These are phyloP conservation scores for Epipyxis sp. DNA, from an alignment of 108 stramenopile genomes.

Conservation along the genomic window DNA sequence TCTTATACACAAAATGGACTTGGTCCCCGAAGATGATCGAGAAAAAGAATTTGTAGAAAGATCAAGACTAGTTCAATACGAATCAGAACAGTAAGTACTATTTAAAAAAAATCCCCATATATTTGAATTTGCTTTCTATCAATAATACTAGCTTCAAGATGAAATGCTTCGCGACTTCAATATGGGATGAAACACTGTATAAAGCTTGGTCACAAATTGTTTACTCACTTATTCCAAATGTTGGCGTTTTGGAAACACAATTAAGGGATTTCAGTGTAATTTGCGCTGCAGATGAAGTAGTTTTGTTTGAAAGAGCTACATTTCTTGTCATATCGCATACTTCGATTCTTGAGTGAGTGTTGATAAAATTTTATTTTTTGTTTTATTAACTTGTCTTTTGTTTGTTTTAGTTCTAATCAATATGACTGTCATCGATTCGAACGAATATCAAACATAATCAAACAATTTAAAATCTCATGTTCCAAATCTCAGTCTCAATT, in stretches of 20 bases:
- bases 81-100: background rate
- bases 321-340: constrained; percentile 94
- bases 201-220: constrained; percentile 95
- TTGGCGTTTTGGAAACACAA: constrained; percentile 81
- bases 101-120: too few relatives aligned
- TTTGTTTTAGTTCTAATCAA: constrained; percentile 58
- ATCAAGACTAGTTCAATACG: constrained; percentile 62
- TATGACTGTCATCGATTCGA: constrained; percentile 97
- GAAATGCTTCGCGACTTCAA: constrained; percentile 82
- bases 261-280: constrained; percentile 81
- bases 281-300: constrained; percentile 97
- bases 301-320: constrained; percentile 94
- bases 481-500: constrained; percentile 90
- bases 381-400: background rate
- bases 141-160: constrained; percentile 53
- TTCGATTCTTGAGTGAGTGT: constrained; percentile 29
- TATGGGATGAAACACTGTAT: constrained; percentile 99
- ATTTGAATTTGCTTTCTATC: background rate
- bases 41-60: constrained; percentile 77
- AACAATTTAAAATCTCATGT: constrained; percentile 96
- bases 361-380: background rate
- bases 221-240: constrained; percentile 93
- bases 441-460: constrained; percentile 98
- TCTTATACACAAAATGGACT: constrained; percentile 99
- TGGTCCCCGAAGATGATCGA: constrained; percentile 78